Evolutionary conservation across 2,329 filamentous ascomycete genomes (phyloP).

Genomic region (Fusarium compactum): DNA sequence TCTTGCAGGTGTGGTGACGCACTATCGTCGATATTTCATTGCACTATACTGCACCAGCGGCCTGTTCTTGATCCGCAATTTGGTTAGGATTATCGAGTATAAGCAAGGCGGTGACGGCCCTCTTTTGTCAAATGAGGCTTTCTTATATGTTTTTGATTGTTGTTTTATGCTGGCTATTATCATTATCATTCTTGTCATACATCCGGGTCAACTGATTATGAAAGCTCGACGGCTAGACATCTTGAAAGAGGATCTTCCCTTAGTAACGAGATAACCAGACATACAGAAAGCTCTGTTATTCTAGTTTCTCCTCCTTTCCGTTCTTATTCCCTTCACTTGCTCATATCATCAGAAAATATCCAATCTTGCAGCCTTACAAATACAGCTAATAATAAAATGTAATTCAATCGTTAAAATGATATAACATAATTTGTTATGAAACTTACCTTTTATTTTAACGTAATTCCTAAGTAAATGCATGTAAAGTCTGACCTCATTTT

Average conservation of each 20-base stretch:
- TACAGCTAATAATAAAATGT: not conserved
- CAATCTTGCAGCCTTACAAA: accelerated
- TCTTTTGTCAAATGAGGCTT: not conserved
- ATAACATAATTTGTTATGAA: accelerated
- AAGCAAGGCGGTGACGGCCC: not conserved
- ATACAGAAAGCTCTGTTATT: not conserved
- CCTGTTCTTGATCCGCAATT: not conserved
- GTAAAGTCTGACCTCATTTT: not conserved
- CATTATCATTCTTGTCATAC: not conserved
- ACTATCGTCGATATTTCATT: not conserved
- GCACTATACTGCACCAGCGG: not conserved
- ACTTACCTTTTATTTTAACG: not conserved
- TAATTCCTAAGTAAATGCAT: not conserved
- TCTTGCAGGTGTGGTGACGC: not conserved
- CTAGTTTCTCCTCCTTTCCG: not conserved
- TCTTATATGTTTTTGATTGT: not conserved
- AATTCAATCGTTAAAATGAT: not conserved
- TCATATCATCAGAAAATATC: accelerated
- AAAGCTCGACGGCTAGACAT: not conserved
- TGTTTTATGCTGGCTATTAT: not conserved
- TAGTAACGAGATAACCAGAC: not conserved
- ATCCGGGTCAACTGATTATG: not conserved
- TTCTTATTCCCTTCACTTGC: not conserved
- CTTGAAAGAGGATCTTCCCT: not conserved
- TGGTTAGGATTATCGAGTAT: not conserved